These are phyloP conservation scores for Phytopythium helicoides DNA, from an alignment of 352 stramenopile species.

Conservation along the genomic window DNA sequence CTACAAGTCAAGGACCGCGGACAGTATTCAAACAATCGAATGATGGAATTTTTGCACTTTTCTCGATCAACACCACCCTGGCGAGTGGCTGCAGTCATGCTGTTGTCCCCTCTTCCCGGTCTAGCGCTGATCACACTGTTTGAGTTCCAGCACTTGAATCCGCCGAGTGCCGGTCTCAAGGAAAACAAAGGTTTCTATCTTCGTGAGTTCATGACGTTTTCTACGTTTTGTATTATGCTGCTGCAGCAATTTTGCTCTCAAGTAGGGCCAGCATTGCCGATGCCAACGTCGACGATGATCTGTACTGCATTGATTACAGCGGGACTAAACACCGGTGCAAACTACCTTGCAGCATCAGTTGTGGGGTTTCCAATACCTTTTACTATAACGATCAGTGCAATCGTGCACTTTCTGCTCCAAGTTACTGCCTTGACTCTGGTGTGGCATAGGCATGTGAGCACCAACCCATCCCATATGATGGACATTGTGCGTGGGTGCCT, in stretches of 20 bases:
- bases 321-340: slow-evolving; percentile 1
- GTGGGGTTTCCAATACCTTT: slow-evolving; percentile 33
- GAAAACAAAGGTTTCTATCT: slow-evolving; percentile 18
- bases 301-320: slow-evolving; percentile 12
- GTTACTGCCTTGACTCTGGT: background rate
- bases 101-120: too few relatives aligned
- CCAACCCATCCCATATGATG: background rate
- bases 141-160: slow-evolving; percentile 21
- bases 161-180: slow-evolving; percentile 5
- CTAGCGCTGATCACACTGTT: background rate
- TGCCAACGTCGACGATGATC: slow-evolving; percentile 3
- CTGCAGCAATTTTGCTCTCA: slow-evolving; percentile 19
- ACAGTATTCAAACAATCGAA: too few relatives aligned
- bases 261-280: slow-evolving; percentile 9
- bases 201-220: slow-evolving; percentile 11
- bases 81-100: too few relatives aligned
- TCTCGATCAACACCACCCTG: too few relatives aligned
- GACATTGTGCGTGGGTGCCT: slow-evolving; percentile 1
- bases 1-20: too few relatives aligned
- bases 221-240: slow-evolving; percentile 10
- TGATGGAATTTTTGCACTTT: too few relatives aligned
- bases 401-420: background rate
- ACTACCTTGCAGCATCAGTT: slow-evolving; percentile 7
- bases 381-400: slow-evolving; percentile 6
- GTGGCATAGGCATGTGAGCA: background rate